Base-by-base conservation (phyloP, 306 rosid genomes). In the Carpinus viminea region DNA sequence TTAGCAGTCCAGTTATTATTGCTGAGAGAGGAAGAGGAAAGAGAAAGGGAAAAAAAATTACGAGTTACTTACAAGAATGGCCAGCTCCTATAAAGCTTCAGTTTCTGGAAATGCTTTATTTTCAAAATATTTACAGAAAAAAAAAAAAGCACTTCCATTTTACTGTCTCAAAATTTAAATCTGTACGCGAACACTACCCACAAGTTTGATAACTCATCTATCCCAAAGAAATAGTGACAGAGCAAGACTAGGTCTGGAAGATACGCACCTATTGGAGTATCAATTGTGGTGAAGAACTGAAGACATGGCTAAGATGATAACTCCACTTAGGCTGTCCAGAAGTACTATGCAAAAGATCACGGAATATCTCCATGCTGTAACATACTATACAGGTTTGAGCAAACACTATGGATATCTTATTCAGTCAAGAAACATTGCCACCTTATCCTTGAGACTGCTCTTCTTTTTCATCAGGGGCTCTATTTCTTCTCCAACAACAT, bases 381-480 rank as follows among this genome's bases (percentile, higher is more conserved):
- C 4, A 13, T 59, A 59, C 57, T 2, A 1, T 10, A 38, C 31
- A 66, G 52, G 68, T 34, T 16, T 48, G 11, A 9, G 36, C 48
- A 11, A 53, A 59, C 54, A 56, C 50, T 73, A 43, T 34, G 15
- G 70, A 79, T 78, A 79, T 78, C 78, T 76, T 60, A 53, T 74
- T 84, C 80, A 89, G 78, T 76, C 90, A 74, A 89, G 93, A 81
- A 88, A 80, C 83, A 84, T 81, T 74, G 89, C 87, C 61, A 90
- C 92, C 90, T 85, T 88, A 78, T 84, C 91, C 86, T 86, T 89
- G 76, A 85, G 87, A 75, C 91, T 90, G 89, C 82, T 82, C 83
- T 81, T 89, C 86, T 87, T 88, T 87, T 92, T 90, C 53, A 41
- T 64, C 70, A 81, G 12, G 59, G 88, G 89, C 71, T 46, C 85